Evolutionary conservation across 768 basidiomycete species (phyloP).

Genomic region (Chalciporus piperatus): DNA sequence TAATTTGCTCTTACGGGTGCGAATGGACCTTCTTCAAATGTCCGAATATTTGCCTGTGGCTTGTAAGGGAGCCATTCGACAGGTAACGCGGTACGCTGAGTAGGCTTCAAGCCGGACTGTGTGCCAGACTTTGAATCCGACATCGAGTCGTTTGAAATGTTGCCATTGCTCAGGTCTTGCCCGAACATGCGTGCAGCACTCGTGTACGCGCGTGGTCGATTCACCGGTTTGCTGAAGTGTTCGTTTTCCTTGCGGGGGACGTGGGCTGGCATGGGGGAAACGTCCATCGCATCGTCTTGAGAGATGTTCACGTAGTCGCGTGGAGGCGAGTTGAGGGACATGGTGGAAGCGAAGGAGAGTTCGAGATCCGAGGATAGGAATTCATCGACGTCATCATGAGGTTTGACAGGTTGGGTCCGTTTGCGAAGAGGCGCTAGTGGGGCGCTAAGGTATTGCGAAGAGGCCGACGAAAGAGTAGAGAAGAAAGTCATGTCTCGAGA

Average conservation of each 20-base stretch:
- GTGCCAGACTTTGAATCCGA: slow-evolving; percentile 28
- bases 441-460: slow-evolving; percentile 43
- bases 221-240: slow-evolving; percentile 30
- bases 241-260: slow-evolving; percentile 25
- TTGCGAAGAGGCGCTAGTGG: slow-evolving; percentile 45
- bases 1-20: slow-evolving; percentile 23
- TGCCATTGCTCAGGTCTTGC: slow-evolving; percentile 64
- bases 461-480: slow-evolving; percentile 37
- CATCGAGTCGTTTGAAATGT: slow-evolving; percentile 31
- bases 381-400: slow-evolving; percentile 57
- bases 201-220: slow-evolving; percentile 65
- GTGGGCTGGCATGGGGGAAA: slow-evolving; percentile 61
- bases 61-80: slow-evolving; percentile 51
- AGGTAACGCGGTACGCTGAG: slow-evolving; percentile 63
- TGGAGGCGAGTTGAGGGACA: slow-evolving; percentile 75
- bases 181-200: slow-evolving; percentile 69
- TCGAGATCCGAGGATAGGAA: slow-evolving; percentile 77
- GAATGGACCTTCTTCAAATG: slow-evolving; percentile 28
- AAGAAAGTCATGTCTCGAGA: slow-evolving; percentile 56
- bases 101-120: slow-evolving; percentile 48
- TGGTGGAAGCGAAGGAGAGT: slow-evolving; percentile 77
- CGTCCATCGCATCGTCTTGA: slow-evolving; percentile 71
- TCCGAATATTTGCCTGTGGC: slow-evolving; percentile 16
- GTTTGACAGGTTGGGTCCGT: slow-evolving; percentile 43
- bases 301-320: slow-evolving; percentile 44